Evolutionary conservation across 2,329 filamentous ascomycete species (phyloP).

Genomic region (Alternaria sp.): DNA sequence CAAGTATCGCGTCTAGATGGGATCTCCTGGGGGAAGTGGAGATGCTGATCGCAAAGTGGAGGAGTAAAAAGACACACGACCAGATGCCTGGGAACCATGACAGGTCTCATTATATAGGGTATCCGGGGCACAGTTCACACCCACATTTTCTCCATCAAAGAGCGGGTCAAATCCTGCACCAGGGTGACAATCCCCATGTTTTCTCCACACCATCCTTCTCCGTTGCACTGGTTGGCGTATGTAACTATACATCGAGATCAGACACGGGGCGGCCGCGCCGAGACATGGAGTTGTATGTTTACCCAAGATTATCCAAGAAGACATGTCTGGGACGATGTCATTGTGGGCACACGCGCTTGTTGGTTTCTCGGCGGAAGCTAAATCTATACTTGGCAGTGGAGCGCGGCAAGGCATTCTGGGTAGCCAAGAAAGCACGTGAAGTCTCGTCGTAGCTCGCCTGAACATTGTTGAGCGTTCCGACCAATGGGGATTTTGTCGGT

Average conservation of each 20-base stretch:
- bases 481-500: slow-evolving; percentile 7
- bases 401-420: slow-evolving; percentile 8
- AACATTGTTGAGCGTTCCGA: neutral
- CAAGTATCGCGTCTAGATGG: neutral
- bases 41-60: slow-evolving; percentile 7
- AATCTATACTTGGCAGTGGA: slow-evolving; percentile 27
- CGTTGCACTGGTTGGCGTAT: slow-evolving; percentile 27
- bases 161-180: slow-evolving; percentile 9
- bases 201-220: slow-evolving; percentile 19
- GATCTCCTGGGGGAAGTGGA: neutral
- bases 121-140: slow-evolving; percentile 2
- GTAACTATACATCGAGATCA: slow-evolving; percentile 27
- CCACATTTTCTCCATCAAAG: slow-evolving; percentile 15
- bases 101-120: slow-evolving; percentile 20
- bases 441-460: neutral
- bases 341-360: slow-evolving; percentile 29
- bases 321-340: slow-evolving; percentile 34
- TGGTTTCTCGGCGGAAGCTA: slow-evolving; percentile 26
- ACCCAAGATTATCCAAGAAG: slow-evolving; percentile 9
- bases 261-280: slow-evolving; percentile 18
- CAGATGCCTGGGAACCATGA: slow-evolving; percentile 1
- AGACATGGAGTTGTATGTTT: slow-evolving; percentile 9
- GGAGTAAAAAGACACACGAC: slow-evolving; percentile 4
- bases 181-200: slow-evolving; percentile 18
- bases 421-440: slow-evolving; percentile 19